phyloP scores from a whole-genome alignment of 2,329 filamentous ascomycete genomes.

The Lasiodiplodia sp. region DNA sequence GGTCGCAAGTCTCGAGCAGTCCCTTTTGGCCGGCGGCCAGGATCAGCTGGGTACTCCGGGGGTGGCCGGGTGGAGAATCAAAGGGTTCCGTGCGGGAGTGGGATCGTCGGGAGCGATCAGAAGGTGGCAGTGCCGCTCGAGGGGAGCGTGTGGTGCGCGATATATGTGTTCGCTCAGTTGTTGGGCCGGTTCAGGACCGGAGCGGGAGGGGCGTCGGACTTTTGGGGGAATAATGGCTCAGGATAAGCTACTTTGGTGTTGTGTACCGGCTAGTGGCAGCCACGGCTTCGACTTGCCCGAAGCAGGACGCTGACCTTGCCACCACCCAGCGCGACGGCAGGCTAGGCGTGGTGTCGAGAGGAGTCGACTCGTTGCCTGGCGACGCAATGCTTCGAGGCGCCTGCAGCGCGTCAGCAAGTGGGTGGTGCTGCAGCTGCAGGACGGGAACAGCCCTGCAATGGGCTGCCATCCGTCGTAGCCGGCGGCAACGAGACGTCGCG shows the following conservation, averaged over 20 bases:
- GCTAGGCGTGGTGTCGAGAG: neutral
- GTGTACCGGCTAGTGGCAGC: constrained; percentile 12
- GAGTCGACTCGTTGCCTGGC: neutral
- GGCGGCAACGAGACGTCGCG: constrained; percentile 1
- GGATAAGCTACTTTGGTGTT: constrained; percentile 24
- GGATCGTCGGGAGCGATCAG: constrained; percentile 18
- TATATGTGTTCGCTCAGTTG: constrained; percentile 17
- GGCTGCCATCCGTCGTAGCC: neutral
- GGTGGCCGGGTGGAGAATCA: constrained; percentile 5
- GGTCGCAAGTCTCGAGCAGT: constrained; percentile 7
- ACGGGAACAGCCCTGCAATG: constrained; percentile 14
- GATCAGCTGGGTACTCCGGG: constrained; percentile 18
- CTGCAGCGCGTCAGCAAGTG: constrained; percentile 16
- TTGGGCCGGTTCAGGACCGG: constrained; percentile 19
- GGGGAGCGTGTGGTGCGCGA: constrained; percentile 13
- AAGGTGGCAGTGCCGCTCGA: constrained; percentile 23
- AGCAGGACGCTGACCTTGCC: constrained; percentile 7
- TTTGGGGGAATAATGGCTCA: neutral
- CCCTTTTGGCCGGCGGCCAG: constrained; percentile 12
- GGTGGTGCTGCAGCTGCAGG: constrained; percentile 20
- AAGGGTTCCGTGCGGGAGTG: constrained; percentile 6
- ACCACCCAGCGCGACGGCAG: neutral
- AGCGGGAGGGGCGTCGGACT: constrained; percentile 12
- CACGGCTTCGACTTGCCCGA: constrained; percentile 9
- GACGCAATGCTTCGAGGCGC: neutral